phyloP scores from a whole-genome alignment of 75 land plant species.

The Picea sitchensis region DNA sequence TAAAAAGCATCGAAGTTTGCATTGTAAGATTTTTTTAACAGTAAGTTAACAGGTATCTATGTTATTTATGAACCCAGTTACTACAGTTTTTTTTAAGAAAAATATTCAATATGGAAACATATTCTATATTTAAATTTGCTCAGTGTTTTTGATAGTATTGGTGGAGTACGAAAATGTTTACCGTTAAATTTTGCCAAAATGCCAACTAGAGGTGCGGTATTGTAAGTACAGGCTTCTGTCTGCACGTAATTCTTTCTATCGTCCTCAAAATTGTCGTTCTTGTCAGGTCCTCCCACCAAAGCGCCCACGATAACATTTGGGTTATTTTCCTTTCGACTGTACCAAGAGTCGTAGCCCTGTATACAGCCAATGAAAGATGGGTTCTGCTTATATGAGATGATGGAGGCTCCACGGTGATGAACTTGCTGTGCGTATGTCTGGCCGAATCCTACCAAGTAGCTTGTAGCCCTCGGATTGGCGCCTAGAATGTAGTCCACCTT shows the following conservation, averaged over 20 bases:
- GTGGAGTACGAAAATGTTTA: neutral
- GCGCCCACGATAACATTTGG: constrained; percentile 78
- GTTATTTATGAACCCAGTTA: too few relatives aligned
- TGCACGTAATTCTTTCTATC: constrained; percentile 49
- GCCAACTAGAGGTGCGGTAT: constrained; percentile 66
- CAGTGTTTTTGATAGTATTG: too few relatives aligned
- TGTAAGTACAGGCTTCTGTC: constrained; percentile 73
- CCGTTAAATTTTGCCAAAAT: constrained; percentile 53
- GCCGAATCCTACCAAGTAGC: constrained; percentile 60
- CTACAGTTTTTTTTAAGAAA: too few relatives aligned
- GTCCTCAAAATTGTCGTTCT: constrained; percentile 48
- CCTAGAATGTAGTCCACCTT: constrained; percentile 60
- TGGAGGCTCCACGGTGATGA: constrained; percentile 61
- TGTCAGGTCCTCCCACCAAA: constrained; percentile 72
- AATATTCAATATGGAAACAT: too few relatives aligned
- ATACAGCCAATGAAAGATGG: constrained; percentile 60
- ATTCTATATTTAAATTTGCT: too few relatives aligned
- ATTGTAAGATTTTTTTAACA: too few relatives aligned
- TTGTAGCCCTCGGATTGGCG: constrained; percentile 39
- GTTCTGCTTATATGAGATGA: constrained; percentile 40
- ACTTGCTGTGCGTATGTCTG: constrained; percentile 34
- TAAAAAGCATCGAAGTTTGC: too few relatives aligned
- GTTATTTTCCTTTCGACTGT: constrained; percentile 30
- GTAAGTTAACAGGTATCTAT: too few relatives aligned
- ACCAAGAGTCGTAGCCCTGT: constrained; percentile 69